Conservation (phyloP, 257 asterid genomes). For the Eustoma russellianum region DNA sequence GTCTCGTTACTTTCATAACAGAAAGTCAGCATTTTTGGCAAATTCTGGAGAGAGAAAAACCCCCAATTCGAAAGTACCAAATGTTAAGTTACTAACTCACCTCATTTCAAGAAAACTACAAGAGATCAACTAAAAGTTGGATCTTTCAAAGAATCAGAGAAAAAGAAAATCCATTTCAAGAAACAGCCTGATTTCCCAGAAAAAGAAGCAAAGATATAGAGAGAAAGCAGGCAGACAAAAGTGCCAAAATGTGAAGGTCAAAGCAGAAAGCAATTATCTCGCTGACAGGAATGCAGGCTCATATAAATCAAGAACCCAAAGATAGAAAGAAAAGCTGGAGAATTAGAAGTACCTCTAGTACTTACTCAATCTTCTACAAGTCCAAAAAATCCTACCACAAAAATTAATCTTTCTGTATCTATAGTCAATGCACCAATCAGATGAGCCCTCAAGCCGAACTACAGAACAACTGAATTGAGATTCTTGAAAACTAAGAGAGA, state of each 20-base stretch:
- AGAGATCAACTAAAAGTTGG: constrained; percentile 1
- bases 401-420: background rate
- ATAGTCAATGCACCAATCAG: background rate
- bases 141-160: constrained; percentile 4
- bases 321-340: background rate
- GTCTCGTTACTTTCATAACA: background rate
- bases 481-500: constrained; percentile 6
- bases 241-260: background rate
- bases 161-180: constrained; percentile 1
- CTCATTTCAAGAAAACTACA: background rate
- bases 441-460: background rate
- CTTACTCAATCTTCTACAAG: constrained; percentile 3
- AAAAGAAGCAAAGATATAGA: background rate
- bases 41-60: background rate
- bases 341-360: constrained; percentile 12
- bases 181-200: constrained; percentile 1
- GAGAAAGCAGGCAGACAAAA: background rate
- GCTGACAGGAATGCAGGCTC: constrained; percentile 13
- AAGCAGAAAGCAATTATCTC: constrained; percentile 14
- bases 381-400: background rate
- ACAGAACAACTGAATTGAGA: constrained; percentile 1
- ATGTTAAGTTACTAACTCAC: background rate
- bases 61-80: constrained; percentile 1
- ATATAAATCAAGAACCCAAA: background rate
- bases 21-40: no score